Evolutionary conservation across 1,139 yeast species (phyloP), one percentile per base, ranked within the genome.

Genomic region (Magnusiomyces suaveolens): DNA sequence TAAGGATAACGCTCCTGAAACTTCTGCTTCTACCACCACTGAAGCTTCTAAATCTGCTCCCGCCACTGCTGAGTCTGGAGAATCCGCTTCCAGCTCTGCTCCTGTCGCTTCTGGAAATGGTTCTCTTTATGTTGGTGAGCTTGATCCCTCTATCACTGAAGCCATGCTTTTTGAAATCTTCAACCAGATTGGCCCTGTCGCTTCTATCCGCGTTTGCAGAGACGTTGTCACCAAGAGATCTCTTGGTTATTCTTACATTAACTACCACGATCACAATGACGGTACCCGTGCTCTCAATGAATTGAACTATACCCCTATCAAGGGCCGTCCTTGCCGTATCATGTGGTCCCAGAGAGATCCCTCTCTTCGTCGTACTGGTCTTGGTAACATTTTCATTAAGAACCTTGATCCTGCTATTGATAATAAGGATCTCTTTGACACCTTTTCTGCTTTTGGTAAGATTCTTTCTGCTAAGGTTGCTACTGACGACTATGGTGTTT

Each of bases 281-380:
- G 98, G 96, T 69, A 92, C 86, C 76, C 84, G 81, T 70, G 98
- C 99, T 62, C 79, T 92, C 72, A 96, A 89, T 71, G 95, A 89
- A 75, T 82, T 94, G 75, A 94, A 92, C 87, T 92, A 92, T 78
- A 76, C 89, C 60, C 83, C 83, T 68, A 83, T 92, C 75, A 92
- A 90, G 75, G 97, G 97, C 69, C 89, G 87, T 70, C 92, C 97
- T 67, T 89, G 97, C 77, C 90, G 99, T 76, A 92, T 92, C 78
- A 94, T 94, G 98, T 90, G 97, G 97, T 89, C 97, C 64, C 98
- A 94, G 80, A 88, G 98, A 77, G 97, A 92, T 73, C 98, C 98
- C 62, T 82, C 96, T 62, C 75, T 84, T 67, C 87, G 98, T 81
- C 88, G 87, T 80, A 85, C 86, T 70, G 97, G 97, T 72, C 87